Percentiles rank a stretch among this genome's conserved stretches.
phyloP scores from a whole-genome alignment of 2,329 filamentous ascomycete species.

The Colletotrichum sp. region DNA sequence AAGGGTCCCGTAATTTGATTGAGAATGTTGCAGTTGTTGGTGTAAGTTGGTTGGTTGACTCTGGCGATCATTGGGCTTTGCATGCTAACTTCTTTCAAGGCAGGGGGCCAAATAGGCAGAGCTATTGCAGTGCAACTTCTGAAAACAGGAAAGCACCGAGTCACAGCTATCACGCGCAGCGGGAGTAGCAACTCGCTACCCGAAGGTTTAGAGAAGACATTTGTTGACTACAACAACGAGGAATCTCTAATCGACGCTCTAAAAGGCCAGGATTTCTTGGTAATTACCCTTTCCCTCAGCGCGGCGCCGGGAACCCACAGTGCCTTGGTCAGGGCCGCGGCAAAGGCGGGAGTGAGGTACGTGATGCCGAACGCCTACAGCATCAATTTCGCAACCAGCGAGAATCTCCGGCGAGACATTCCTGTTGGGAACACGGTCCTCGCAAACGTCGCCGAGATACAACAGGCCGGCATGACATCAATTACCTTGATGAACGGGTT shows the following conservation, averaged over 20 bases:
- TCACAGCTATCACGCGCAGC: slow-evolving; percentile 57
- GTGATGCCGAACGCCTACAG: slow-evolving; percentile 55
- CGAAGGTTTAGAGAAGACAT: slow-evolving; percentile 41
- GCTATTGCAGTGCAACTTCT: slow-evolving; percentile 48
- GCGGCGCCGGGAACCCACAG: slow-evolving; percentile 43
- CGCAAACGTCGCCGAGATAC: slow-evolving; percentile 26
- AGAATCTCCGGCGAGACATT: slow-evolving; percentile 23
- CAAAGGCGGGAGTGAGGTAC: slow-evolving; percentile 53
- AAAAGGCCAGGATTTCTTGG: slow-evolving; percentile 54
- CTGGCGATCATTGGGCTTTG: neutral
- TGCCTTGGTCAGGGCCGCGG: slow-evolving; percentile 53
- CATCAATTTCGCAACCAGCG: slow-evolving; percentile 8
- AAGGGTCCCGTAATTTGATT: slow-evolving; percentile 36
- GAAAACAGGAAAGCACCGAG: slow-evolving; percentile 51
- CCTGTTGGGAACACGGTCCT: slow-evolving; percentile 37
- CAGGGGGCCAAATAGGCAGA: slow-evolving; percentile 43
- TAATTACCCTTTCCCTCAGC: slow-evolving; percentile 50
- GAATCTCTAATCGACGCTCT: slow-evolving; percentile 52
- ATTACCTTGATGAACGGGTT: slow-evolving; percentile 48
- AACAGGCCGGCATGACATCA: neutral
- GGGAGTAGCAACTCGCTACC: slow-evolving; percentile 46
- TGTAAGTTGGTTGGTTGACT: slow-evolving; percentile 34
- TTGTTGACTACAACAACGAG: slow-evolving; percentile 48
- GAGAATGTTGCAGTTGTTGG: slow-evolving; percentile 52
- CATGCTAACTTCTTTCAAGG: slow-evolving; percentile 30